A percentile compares a stretch with the other conserved stretches of the same genome.
These are phyloP conservation scores for Rhizomucor pusillus DNA, from an alignment of 371 early-diverging fungal genomes.

Conservation along the genomic window DNA sequence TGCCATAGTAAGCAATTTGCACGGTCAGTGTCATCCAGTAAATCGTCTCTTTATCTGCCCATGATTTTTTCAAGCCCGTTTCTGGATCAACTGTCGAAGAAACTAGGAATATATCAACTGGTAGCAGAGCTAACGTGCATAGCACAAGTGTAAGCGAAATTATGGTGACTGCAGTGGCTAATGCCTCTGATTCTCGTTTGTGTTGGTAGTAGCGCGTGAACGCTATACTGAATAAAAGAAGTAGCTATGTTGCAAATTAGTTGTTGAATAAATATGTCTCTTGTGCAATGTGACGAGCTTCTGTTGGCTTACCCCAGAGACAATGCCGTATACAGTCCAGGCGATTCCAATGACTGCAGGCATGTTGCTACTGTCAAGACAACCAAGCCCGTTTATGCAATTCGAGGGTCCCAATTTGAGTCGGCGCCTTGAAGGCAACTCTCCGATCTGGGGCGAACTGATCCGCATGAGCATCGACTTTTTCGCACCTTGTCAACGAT, in stretches of 20 bases:
- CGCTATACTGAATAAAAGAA: conserved; percentile 45
- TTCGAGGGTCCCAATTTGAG: too few relatives aligned
- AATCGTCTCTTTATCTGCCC: conserved; percentile 62
- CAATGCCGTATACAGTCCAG: conserved; percentile 18
- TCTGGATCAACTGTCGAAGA: conserved; percentile 56
- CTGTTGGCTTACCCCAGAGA: conserved; percentile 5
- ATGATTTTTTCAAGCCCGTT: conserved; percentile 58
- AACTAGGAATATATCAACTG: conserved; percentile 69
- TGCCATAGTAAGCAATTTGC: conserved; percentile 57
- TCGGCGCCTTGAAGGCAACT: too few relatives aligned
- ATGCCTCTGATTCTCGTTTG: conserved; percentile 53
- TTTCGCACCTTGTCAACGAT: too few relatives aligned
- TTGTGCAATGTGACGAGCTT: too few relatives aligned
- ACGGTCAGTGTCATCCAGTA: conserved; percentile 42
- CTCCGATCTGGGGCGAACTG: too few relatives aligned
- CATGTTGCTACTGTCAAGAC: conserved; percentile 3
- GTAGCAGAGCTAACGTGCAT: conserved; percentile 54
- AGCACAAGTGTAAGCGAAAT: conserved; percentile 53
- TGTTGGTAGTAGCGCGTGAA: conserved; percentile 60
- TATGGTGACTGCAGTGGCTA: conserved; percentile 53
- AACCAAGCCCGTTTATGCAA: too few relatives aligned
- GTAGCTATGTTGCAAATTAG: too few relatives aligned
- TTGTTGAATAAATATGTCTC: too few relatives aligned
- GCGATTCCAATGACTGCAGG: conserved; percentile 16
- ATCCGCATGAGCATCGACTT: too few relatives aligned